Evolutionary conservation across 2,329 filamentous ascomycete genomes (phyloP).

Genomic region (Curvularia verruculosa): DNA sequence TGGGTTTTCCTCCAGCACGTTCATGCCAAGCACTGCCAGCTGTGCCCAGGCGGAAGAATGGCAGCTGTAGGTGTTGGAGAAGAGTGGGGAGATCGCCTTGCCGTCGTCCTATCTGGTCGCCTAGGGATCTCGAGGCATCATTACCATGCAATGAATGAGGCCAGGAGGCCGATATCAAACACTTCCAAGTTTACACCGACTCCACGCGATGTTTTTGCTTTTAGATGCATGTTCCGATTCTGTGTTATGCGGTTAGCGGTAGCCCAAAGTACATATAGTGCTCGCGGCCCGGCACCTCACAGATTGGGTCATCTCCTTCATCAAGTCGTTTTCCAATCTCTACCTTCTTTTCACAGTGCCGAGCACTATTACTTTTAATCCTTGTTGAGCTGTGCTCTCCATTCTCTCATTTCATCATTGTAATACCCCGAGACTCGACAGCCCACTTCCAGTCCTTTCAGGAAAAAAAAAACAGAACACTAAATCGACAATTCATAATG

Average conservation of each 20-base stretch:
- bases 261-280: conserved; percentile 20
- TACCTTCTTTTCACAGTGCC: conserved; percentile 28
- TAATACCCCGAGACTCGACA: conserved; percentile 8
- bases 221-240: conserved; percentile 10
- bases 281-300: background rate
- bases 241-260: conserved; percentile 8
- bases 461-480: background rate
- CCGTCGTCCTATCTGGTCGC: conserved; percentile 15
- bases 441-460: conserved; percentile 4
- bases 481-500: conserved; percentile 21
- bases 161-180: conserved; percentile 21
- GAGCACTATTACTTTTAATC: conserved; percentile 31
- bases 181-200: conserved; percentile 13
- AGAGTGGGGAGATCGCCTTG: conserved; percentile 17
- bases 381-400: conserved; percentile 31
- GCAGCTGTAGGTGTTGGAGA: conserved; percentile 24
- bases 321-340: conserved; percentile 14
- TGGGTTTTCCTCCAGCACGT: conserved; percentile 9
- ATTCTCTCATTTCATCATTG: conserved; percentile 20
- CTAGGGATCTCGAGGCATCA: conserved; percentile 19
- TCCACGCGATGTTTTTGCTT: conserved; percentile 19
- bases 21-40: conserved; percentile 12
- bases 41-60: conserved; percentile 2
- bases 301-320: conserved; percentile 8
- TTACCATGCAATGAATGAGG: conserved; percentile 11